Base-by-base conservation (phyloP, 2,329 filamentous ascomycete species). In the Davidsoniella neocaledoniae region DNA sequence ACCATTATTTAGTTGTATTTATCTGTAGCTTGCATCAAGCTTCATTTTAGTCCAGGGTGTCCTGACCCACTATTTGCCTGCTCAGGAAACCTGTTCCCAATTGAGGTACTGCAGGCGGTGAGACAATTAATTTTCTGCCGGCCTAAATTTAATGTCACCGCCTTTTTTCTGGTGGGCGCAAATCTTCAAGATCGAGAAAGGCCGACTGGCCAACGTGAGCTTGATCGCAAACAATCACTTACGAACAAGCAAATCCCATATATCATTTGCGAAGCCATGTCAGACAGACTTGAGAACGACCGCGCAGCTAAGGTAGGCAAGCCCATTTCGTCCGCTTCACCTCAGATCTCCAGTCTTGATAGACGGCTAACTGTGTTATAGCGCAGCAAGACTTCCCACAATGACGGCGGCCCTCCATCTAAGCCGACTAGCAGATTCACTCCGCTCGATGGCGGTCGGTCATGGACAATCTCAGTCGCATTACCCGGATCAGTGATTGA, bases 381-480 rank as follows among this genome's bases (percentile, higher is more conserved):
- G 74, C 74, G 72, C 60, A 68, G 72, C 49, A 74, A 74, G 53
- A 65, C 67, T 33, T 65, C 63, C 29, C 61, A 66, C 54, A 65
- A 68, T 55, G 64, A 61, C 48, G 56, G 59, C 54, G 60, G 68
- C 23, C 72, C 77, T 55, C 44, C 53, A 16, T 51, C 50, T 41
- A 84, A 80, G 60, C 81, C 82, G 3, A 79, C 77, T 4, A 77
- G 81, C 7, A 66, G 80, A 37, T 90, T 86, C 64, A 69, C 73
- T 46, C 78, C 84, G 1, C 70, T 66, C 0, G 70, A 59, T n/a
- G 64, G 72, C 43, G 78, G 80, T 36, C 70, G 85, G 55, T 66
- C 74, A 36, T 84, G 81, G 72, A 91, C 86, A 0, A 61, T 91
- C 16, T 88, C 81, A 40, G 72, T 91, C 33, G 86, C 86, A 3